Conservation (phyloP, 441 rosid species). For the Rhodomyrtus psidioides region DNA sequence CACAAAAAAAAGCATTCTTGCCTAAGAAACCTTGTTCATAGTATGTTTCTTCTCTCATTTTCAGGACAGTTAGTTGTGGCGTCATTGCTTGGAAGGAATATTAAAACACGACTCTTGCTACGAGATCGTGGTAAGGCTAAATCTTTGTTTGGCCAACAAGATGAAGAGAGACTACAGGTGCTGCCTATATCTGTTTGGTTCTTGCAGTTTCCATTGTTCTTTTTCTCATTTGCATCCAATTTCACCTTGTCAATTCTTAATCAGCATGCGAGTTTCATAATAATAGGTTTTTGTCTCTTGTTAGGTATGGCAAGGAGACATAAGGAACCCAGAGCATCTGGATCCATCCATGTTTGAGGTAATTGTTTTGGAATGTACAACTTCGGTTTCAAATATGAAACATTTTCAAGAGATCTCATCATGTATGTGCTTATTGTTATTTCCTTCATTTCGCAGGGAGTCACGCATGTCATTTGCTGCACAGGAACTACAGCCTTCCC, state of each 20-base stretch:
- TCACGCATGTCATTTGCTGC: constrained; percentile 88
- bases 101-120: constrained; percentile 55
- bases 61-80: constrained; percentile 93
- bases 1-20: neutral
- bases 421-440: neutral
- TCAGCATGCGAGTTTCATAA: neutral
- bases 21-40: neutral
- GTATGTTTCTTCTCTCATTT: neutral
- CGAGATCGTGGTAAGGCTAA: constrained; percentile 65
- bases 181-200: neutral
- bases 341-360: constrained; percentile 72
- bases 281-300: constrained; percentile 15
- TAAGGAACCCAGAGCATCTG: constrained; percentile 54
- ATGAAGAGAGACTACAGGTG: constrained; percentile 60
- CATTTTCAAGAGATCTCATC: neutral
- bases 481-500: constrained; percentile 97
- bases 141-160: constrained; percentile 64
- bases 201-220: neutral
- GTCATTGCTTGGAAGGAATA: constrained; percentile 55
- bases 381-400: constrained; percentile 3
- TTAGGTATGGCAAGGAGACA: constrained; percentile 72
- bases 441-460: constrained; percentile 36
- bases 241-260: constrained; percentile 5
- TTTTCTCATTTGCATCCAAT: neutral
- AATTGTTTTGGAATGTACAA: neutral